Conservation (phyloP, 805 yeast genomes). For the Ogataea trehalophila region DNA sequence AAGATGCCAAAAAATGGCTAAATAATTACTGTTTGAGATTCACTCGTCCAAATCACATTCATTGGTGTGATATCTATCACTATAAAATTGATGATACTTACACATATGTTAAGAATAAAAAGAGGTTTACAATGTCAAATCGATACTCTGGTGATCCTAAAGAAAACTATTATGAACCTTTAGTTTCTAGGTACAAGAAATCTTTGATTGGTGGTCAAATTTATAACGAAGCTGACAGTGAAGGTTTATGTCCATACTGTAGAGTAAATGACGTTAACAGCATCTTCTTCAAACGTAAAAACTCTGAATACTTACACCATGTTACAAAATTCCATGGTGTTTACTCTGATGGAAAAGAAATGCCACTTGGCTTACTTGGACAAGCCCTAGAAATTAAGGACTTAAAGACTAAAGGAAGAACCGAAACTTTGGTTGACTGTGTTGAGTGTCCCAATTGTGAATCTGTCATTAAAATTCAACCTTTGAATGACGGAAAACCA, state of each 20-base stretch:
- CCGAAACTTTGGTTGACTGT: conserved; percentile 14
- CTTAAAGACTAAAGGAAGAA: conserved; percentile 13
- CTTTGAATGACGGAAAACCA: conserved; percentile 5
- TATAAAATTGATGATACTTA: too few relatives aligned
- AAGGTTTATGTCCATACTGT: conserved; percentile 22
- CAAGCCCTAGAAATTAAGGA: conserved; percentile 15
- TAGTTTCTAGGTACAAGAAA: conserved; percentile 1
- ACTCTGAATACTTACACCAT: conserved; percentile 24
- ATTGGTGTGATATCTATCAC: too few relatives aligned
- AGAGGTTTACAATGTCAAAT: too few relatives aligned
- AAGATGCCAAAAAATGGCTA: too few relatives aligned
- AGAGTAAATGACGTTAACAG: conserved; percentile 7
- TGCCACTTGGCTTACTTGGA: conserved; percentile 19
- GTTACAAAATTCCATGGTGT: conserved; percentile 25
- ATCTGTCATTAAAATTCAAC: conserved; percentile 11
- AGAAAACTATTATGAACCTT: conserved; percentile 4
- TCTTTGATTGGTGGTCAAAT: background rate
- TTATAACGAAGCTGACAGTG: conserved; percentile 6
- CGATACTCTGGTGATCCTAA: background rate
- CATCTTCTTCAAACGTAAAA: conserved; percentile 19
- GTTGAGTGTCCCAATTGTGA: conserved; percentile 13
- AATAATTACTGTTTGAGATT: too few relatives aligned
- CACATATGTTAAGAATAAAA: too few relatives aligned
- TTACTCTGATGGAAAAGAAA: conserved; percentile 19
- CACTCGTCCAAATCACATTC: too few relatives aligned